A percentile compares a stretch with the other conserved stretches of the same genome.
Evolutionary conservation across 2,329 filamentous ascomycete genomes (phyloP).

Genomic region (Fusarium domesticum): DNA sequence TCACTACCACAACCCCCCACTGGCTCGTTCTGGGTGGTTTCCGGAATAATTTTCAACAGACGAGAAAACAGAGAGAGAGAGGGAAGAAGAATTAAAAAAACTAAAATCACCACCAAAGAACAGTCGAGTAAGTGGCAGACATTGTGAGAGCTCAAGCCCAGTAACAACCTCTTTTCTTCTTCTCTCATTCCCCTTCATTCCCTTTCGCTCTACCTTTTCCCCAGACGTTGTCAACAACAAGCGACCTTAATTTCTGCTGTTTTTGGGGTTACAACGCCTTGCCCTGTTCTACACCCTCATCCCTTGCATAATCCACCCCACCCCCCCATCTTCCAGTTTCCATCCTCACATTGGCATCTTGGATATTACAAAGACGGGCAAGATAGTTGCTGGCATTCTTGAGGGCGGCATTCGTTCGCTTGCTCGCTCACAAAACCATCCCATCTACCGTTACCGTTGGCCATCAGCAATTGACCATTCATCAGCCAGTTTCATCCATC

Average conservation of each 20-base stretch:
- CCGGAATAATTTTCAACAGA: slow-evolving; percentile 11
- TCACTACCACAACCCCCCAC: slow-evolving; percentile 25
- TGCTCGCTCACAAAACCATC: slow-evolving; percentile 4
- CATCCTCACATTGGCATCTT: slow-evolving; percentile 21
- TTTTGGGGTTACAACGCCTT: neutral
- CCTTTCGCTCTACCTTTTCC: neutral
- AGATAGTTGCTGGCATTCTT: slow-evolving; percentile 13
- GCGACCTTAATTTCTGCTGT: too few species aligned
- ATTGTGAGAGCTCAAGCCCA: slow-evolving; percentile 2
- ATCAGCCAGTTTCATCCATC: slow-evolving; percentile 19
- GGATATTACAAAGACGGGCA: slow-evolving; percentile 11
- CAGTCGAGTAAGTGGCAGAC: slow-evolving; percentile 1
- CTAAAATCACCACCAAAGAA: neutral
- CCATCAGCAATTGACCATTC: slow-evolving; percentile 9
- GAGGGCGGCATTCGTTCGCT: slow-evolving; percentile 18
- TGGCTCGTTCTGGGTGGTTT: slow-evolving; percentile 13
- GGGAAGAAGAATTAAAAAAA: neutral
- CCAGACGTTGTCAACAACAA: slow-evolving; percentile 5
- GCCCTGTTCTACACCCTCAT: slow-evolving; percentile 6
- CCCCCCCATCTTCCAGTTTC: slow-evolving; percentile 14
- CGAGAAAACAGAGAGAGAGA: neutral
- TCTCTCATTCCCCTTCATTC: slow-evolving; percentile 1
- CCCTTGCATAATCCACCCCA: slow-evolving; percentile 17
- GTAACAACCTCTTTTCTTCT: slow-evolving; percentile 1
- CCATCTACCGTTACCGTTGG: slow-evolving; percentile 3